Base-by-base conservation (phyloP, 345 rosid genomes). In the Populus alba region DNA sequence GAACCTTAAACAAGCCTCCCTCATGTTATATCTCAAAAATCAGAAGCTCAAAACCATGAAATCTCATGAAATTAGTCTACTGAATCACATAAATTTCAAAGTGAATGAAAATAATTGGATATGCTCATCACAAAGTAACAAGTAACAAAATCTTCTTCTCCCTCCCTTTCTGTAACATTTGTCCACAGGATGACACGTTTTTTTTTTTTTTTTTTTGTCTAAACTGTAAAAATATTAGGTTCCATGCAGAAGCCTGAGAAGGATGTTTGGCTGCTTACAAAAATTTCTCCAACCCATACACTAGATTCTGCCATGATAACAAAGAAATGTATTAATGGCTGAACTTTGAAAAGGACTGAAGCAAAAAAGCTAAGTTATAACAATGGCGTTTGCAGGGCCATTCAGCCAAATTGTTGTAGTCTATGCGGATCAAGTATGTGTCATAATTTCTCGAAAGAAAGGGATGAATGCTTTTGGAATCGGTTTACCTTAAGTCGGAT, bases 201-300 rank as follows among this genome's bases (percentile, higher is more conserved):
- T 49, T 75, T 75, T 22, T 51, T 75, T 75, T 22, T 51, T 13
- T 13, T 75, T 75, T 22, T 67, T 8, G 6, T 29, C 39, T 13
- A 8, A 31, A 31, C 29, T 29, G 47, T 33, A 51, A 18, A 11
- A n/a, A 45, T 23, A 41, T 41, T 10, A 22, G 22, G 53, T 41
- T 41, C 45, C 45, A 51, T 7, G 43, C 51, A 47, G 43, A 22
- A 45, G 8, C 8, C 35, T 0, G 29, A 47, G 57, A 29, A 66
- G 29, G 33, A 38, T 25, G 23, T 13, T 18, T 12, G 9, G 59
- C 68, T 70, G 80, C 78, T 88, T 88, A 92, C 83, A 92, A 70
- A 79, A 96, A 84, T 78, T 96, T 93, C 89, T 96, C 95, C 81
- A 92, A 84, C 82, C 97, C 98, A 79, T 90, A 91, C 70, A 92